phyloP scores from a whole-genome alignment of 2,329 filamentous ascomycete species.

The Mariannaea sp. region DNA sequence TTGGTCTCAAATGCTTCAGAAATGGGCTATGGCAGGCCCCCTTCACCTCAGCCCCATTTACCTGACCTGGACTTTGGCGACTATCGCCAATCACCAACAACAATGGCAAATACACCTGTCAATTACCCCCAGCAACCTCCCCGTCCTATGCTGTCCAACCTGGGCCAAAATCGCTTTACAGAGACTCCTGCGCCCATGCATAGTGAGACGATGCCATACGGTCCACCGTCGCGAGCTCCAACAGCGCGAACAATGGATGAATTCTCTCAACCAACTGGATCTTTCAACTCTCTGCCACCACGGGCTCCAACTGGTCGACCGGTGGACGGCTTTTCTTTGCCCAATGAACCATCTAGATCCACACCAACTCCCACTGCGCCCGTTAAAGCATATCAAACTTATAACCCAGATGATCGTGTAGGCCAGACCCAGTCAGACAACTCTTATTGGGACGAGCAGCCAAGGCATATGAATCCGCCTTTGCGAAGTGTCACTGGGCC shows the following conservation, averaged over 20 bases:
- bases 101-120: slow-evolving; percentile 45
- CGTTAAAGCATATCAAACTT: slow-evolving; percentile 37
- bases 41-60: slow-evolving; percentile 45
- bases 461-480: slow-evolving; percentile 35
- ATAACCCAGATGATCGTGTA: slow-evolving; percentile 40
- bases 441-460: slow-evolving; percentile 31
- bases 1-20: slow-evolving; percentile 63
- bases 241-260: slow-evolving; percentile 39
- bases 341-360: slow-evolving; percentile 14
- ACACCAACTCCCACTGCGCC: slow-evolving; percentile 21
- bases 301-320: slow-evolving; percentile 39
- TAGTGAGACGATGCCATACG: slow-evolving; percentile 39
- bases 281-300: slow-evolving; percentile 3
- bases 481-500: slow-evolving; percentile 49
- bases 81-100: slow-evolving; percentile 41
- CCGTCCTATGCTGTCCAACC: slow-evolving; percentile 21
- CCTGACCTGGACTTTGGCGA: slow-evolving; percentile 35
- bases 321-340: slow-evolving; percentile 40
- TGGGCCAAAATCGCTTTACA: slow-evolving; percentile 30
- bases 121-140: slow-evolving; percentile 35
- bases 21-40: slow-evolving; percentile 58
- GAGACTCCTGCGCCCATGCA: slow-evolving; percentile 41
- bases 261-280: slow-evolving; percentile 33
- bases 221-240: slow-evolving; percentile 38
- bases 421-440: slow-evolving; percentile 42